Evolutionary conservation across 768 basidiomycete genomes (phyloP), one percentile per base, ranked within the genome.

Genomic region (Tylopilus plumbeoviolaceoides): DNA sequence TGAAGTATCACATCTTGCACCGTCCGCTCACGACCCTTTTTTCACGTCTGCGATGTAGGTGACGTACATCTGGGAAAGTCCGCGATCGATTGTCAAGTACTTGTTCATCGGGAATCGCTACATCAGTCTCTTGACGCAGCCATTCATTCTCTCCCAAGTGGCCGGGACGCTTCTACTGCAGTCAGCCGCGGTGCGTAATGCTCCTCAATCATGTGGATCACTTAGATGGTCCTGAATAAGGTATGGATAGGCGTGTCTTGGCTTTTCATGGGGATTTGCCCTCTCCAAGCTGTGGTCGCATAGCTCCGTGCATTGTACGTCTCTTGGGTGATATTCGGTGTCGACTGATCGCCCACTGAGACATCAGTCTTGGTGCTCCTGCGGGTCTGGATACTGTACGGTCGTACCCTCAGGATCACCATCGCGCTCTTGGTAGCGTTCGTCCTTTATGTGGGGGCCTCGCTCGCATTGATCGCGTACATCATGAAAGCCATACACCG

Each of bases 101-200:
- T 20, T 52, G 30, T 46, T 46, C n/a, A 31, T 52, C 21, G 51
- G 44, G 33, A 52, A 52, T 33, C 51, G 51, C 44, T 51, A 51
- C n/a, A 20, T 46, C 28, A 46, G 18, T 46, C 51, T 51, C 17
- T 20, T 51, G 17, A 10, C 38, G n/a, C 44, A 46, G 9, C 51
- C 51, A 14, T 2, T 46, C 39, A 18, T 1, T 12, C 25, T 51
- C 5, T 12, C 38, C 21, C 44, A 46, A 25, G 1, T 15, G 3
- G 12, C 30, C 7, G 38, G 44, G 11, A 12, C 14, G n/a, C 21
- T 51, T 18, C 39, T 28, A 11, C 2, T 51, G 14, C 11, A 15
- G 46, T 51, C 51, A 17, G 3, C 31, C 12, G 7, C 27, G 12
- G 51, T 46, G 30, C 28, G 44, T 45, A n/a, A 30, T 31, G 7